These are phyloP conservation scores for Desmodesmus armatus DNA, from an alignment of 139 green algal genomes.

Conservation along the genomic window DNA sequence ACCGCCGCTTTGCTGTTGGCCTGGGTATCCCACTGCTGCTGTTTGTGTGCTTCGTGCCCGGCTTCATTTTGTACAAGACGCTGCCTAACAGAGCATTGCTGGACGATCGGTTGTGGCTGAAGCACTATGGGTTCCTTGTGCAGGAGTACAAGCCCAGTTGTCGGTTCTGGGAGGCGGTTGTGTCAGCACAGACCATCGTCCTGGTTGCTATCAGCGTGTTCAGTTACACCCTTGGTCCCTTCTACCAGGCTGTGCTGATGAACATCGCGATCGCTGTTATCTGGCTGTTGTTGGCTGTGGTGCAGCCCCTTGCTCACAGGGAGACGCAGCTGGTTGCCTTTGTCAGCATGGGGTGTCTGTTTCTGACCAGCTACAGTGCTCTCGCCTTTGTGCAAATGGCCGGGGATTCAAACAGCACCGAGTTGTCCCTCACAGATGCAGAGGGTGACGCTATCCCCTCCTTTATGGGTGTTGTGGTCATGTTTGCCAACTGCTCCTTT, in stretches of 20 bases:
- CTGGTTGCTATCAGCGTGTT: slow-evolving; percentile 12
- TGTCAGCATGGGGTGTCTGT: not conserved
- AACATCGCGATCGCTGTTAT: not conserved
- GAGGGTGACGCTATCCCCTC: too few relatives aligned
- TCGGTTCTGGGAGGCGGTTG: not conserved
- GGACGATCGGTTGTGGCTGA: not conserved
- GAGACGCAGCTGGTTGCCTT: not conserved
- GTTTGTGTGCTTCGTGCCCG: not conserved
- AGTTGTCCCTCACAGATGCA: too few relatives aligned
- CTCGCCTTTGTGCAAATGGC: too few relatives aligned
- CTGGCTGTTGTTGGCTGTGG: not conserved
- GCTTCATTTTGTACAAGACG: not conserved
- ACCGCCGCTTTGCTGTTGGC: not conserved
- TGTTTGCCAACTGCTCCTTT: too few relatives aligned
- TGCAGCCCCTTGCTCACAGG: not conserved
- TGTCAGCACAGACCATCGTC: not conserved
- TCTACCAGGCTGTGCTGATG: not conserved
- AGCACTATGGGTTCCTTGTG: slow-evolving; percentile 5
- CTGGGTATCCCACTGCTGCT: not conserved
- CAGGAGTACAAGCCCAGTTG: not conserved
- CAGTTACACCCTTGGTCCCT: not conserved
- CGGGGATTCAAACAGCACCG: too few relatives aligned
- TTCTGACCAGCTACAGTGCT: not conserved
- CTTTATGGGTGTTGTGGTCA: too few relatives aligned
- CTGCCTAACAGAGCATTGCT: not conserved